These are phyloP conservation scores for Populus tomentosa DNA, from an alignment of 441 rosid genomes.

Conservation along the genomic window DNA sequence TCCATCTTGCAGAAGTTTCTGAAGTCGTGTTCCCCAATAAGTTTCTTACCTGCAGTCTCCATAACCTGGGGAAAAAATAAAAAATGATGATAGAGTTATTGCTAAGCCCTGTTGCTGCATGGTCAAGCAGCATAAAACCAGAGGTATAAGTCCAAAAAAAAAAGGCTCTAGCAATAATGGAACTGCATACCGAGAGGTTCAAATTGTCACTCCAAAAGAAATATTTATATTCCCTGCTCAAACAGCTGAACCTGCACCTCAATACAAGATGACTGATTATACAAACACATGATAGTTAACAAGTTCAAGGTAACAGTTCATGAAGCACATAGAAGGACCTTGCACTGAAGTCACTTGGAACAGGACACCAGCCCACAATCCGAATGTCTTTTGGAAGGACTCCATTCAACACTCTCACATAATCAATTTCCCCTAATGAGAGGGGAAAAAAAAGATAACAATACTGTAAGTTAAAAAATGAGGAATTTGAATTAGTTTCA, in stretches of 20 bases:
- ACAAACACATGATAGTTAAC: not conserved
- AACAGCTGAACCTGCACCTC: constrained; percentile 75
- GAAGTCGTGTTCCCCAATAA: constrained; percentile 88
- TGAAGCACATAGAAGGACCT: constrained; percentile 43
- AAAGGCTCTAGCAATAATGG: not conserved
- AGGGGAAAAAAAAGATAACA: constrained; percentile 21
- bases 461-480: constrained; percentile 4
- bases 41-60: constrained; percentile 76
- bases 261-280: constrained; percentile 7
- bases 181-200: constrained; percentile 48
- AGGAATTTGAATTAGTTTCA: not conserved
- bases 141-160: not conserved
- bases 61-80: constrained; percentile 49
- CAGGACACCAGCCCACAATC: constrained; percentile 88
- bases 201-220: constrained; percentile 72
- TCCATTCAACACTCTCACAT: constrained; percentile 81
- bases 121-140: constrained; percentile 6
- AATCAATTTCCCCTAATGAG: constrained; percentile 75
- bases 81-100: constrained; percentile 4
- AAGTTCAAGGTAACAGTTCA: not conserved
- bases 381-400: constrained; percentile 88
- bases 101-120: not conserved
- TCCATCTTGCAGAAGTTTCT: constrained; percentile 97
- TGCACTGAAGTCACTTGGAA: constrained; percentile 79
- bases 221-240: constrained; percentile 77